Evolutionary conservation across 2,329 filamentous ascomycete species (phyloP), one percentile per base, ranked within the genome.

Genomic region (Endothia cerciana): DNA sequence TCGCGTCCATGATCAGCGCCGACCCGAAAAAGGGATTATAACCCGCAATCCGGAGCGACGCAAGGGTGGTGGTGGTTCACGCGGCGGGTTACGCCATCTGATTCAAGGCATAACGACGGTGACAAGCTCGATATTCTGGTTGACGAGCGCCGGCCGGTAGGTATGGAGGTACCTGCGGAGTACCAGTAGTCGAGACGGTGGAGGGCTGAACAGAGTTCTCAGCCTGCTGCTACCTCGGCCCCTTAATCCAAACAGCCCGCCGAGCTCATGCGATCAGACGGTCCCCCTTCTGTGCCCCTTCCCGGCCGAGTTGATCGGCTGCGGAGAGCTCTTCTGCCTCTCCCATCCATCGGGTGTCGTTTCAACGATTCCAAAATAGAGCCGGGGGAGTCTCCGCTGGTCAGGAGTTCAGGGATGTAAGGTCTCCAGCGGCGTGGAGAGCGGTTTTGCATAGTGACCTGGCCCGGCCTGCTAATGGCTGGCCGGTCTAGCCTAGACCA

Each of bases 61-160:
- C 64, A 61, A 36, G 36, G 57, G 33, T 53, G 53, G 40, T n/a
- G 49, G 53, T 36, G 43, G 33, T 63, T n/a, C 40, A 51, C 36
- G n/a, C 30, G 41, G 41, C 60, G 58, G 64, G 60, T 62, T 64
- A 61, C 63, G 56, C 47, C 63, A 61, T 38, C 56, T n/a, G n/a
- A 17, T 53, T 51, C 49, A 61, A 55, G 45, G 62, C 62, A 64
- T 64, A 55, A 64, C 38, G 11, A 40, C 5, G 11, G 11, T 22
- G 28, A 55, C 28, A 36, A 15, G 15, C 41, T 64, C 36, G 62
- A 41, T n/a, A 30, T 30, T 41, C 38, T 17, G 22, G 28, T 51
- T 36, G 33, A 36, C 33, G 4, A 36, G 10, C 33, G 33, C 33
- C 33, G 33, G 33, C 33, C 33, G 33, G 33, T 10, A 36, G 33